A percentile compares a stretch with the other conserved stretches of the same genome.
These are phyloP conservation scores for Whalleya microplaca DNA, from an alignment of 2,329 filamentous ascomycete genomes.

Conservation along the genomic window DNA sequence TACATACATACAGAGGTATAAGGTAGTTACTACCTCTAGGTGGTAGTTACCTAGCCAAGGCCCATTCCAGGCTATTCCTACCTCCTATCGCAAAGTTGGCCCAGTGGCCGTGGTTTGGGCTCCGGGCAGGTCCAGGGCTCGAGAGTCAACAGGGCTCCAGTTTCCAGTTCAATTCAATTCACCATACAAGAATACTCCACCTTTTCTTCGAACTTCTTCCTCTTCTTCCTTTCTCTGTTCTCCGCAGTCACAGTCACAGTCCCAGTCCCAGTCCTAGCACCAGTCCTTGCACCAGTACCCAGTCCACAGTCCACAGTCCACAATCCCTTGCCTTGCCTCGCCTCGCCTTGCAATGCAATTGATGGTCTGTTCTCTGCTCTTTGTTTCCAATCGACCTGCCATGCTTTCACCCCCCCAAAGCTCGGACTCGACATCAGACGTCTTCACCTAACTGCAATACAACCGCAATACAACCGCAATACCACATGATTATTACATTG, in stretches of 20 bases:
- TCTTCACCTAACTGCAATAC: background rate
- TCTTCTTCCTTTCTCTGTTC: background rate
- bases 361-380: background rate
- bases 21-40: too few relatives aligned
- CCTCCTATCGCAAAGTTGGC: too few relatives aligned
- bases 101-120: too few relatives aligned
- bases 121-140: too few relatives aligned
- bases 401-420: background rate
- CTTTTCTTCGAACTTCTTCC: background rate
- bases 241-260: background rate
- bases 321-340: background rate
- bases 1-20: too few relatives aligned
- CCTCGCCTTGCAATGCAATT: background rate
- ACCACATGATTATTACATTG: conserved; percentile 15
- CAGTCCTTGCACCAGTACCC: too few relatives aligned
- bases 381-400: background rate
- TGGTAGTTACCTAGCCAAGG: too few relatives aligned
- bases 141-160: too few relatives aligned
- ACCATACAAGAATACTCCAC: background rate
- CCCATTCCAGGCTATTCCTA: too few relatives aligned
- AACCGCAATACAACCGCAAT: too few relatives aligned
- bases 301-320: background rate
- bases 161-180: background rate
- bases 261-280: too few relatives aligned
- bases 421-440: background rate